Evolutionary conservation across 2,329 filamentous ascomycete genomes (phyloP).

Genomic region (Camptophora hylomeconis): DNA sequence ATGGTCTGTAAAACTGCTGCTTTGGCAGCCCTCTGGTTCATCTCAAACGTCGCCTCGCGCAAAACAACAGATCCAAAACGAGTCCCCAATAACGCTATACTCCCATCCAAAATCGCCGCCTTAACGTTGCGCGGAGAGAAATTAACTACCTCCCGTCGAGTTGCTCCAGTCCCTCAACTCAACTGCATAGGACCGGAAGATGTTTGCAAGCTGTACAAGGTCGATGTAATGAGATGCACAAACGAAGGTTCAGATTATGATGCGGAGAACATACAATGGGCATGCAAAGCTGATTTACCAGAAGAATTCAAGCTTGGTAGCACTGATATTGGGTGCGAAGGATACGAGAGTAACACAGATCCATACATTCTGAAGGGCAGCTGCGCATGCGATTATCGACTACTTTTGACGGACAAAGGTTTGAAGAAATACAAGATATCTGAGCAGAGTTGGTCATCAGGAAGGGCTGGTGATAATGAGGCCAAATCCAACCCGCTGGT

Average conservation of each 20-base stretch:
- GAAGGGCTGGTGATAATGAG: conserved; percentile 7
- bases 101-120: conserved; percentile 55
- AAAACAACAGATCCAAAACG: conserved; percentile 19
- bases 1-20: no score
- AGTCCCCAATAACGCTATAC: conserved; percentile 36
- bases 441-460: conserved; percentile 21
- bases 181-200: conserved; percentile 56
- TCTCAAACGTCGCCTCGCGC: conserved; percentile 11
- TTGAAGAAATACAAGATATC: conserved; percentile 52
- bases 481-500: conserved; percentile 11
- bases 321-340: conserved; percentile 88
- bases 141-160: conserved; percentile 62
- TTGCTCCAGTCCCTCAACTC: conserved; percentile 65
- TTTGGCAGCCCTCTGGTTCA: no score
- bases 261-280: conserved; percentile 76
- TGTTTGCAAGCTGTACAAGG: conserved; percentile 55
- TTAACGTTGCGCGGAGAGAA: conserved; percentile 61
- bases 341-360: conserved; percentile 65
- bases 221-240: conserved; percentile 78
- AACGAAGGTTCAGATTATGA: conserved; percentile 75
- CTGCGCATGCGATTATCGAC: conserved; percentile 80
- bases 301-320: conserved; percentile 60
- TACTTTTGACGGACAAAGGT: conserved; percentile 65
- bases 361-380: conserved; percentile 80
- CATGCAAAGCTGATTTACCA: conserved; percentile 56